These are phyloP conservation scores for Ligustrum vulgare DNA, from an alignment of 257 asterid genomes.

Conservation along the genomic window DNA sequence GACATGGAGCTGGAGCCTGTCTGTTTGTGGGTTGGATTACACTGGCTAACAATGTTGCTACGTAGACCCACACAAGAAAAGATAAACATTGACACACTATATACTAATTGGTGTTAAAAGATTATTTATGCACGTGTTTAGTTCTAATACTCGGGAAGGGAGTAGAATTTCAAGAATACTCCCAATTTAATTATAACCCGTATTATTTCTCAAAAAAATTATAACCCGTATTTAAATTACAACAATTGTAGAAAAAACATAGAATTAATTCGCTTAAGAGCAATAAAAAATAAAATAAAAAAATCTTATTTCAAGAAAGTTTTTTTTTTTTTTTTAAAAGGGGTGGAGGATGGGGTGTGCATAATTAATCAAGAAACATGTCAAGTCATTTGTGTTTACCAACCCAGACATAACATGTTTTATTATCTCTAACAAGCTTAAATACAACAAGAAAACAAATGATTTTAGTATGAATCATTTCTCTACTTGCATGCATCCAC, in stretches of 20 bases:
- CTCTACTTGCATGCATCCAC: neutral
- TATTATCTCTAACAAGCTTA: neutral
- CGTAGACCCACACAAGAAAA: neutral
- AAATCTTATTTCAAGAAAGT: no score
- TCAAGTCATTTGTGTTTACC: neutral
- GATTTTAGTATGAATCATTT: neutral
- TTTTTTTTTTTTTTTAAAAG: no score
- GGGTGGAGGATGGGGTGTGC: no score
- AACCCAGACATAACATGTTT: neutral
- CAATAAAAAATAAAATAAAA: neutral
- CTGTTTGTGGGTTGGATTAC: constrained; percentile 22
- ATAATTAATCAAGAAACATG: neutral
- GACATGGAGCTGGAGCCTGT: neutral
- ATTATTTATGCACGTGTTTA: neutral
- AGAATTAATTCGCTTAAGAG: no score
- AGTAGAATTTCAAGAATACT: no score
- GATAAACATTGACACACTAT: neutral
- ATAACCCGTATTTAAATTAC: neutral
- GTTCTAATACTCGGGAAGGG: neutral
- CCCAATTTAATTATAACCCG: neutral
- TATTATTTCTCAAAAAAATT: no score
- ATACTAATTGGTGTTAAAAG: neutral
- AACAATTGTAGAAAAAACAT: neutral
- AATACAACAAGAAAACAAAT: neutral
- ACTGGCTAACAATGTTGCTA: neutral